phyloP scores from a whole-genome alignment of 257 asterid genomes.

The Verbena officinalis region DNA sequence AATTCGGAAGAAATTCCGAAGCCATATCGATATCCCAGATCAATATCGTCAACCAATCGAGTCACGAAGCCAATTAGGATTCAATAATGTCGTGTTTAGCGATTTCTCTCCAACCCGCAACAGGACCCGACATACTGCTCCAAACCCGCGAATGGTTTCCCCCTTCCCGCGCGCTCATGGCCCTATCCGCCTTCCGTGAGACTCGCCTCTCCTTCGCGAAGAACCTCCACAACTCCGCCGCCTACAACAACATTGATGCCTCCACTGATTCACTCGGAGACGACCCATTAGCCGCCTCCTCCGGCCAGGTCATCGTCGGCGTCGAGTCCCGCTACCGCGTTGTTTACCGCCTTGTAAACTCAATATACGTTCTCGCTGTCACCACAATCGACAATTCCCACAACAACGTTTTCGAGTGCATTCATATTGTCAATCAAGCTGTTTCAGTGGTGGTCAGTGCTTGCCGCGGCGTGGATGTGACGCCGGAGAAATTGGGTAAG shows the following conservation, averaged over 20 bases:
- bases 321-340: constrained; percentile 86
- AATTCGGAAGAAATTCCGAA: constrained; percentile 1
- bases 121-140: constrained; percentile 84
- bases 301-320: constrained; percentile 93
- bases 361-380: constrained; percentile 83
- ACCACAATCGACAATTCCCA: constrained; percentile 77
- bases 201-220: constrained; percentile 81
- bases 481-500: constrained; percentile 87
- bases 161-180: constrained; percentile 89
- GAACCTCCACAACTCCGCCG: constrained; percentile 38
- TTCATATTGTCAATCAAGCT: constrained; percentile 81
- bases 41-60: constrained; percentile 19
- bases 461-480: constrained; percentile 97
- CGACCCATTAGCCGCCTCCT: constrained; percentile 93
- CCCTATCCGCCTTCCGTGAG: constrained; percentile 88
- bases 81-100: constrained; percentile 49
- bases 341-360: constrained; percentile 85
- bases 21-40: constrained; percentile 20
- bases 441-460: constrained; percentile 91
- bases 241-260: constrained; percentile 40
- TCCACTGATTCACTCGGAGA: constrained; percentile 74
- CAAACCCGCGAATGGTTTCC: constrained; percentile 99
- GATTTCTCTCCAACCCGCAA: constrained; percentile 86
- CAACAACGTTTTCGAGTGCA: constrained; percentile 91
- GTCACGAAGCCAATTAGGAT: constrained; percentile 2